Conservation (phyloP, 495 filamentous ascomycete genomes). For the Sabuloglossum arenarium region DNA sequence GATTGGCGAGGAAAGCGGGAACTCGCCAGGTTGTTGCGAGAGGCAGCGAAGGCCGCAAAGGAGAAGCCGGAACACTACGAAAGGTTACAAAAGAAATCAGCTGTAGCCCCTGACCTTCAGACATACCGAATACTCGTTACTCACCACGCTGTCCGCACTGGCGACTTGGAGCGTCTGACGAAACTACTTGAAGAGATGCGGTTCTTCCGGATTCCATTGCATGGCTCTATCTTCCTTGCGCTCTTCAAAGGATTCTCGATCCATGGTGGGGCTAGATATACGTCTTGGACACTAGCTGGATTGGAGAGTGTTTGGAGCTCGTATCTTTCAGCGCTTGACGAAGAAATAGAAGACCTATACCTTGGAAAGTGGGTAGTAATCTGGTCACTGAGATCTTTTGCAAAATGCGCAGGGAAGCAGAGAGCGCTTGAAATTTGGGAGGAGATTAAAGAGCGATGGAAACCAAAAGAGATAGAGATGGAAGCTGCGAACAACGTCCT, state of each 20-base stretch:
- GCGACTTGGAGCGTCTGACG: conserved; percentile 31
- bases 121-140: conserved; percentile 25
- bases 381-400: conserved; percentile 10
- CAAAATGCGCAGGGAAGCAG: conserved; percentile 9
- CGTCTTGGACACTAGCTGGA: conserved; percentile 39
- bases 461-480: conserved; percentile 8
- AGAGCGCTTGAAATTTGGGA: conserved; percentile 12
- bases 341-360: conserved; percentile 3
- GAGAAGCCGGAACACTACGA: conserved; percentile 16
- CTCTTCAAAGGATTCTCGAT: conserved; percentile 55
- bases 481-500: conserved; percentile 6
- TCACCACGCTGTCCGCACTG: conserved; percentile 19
- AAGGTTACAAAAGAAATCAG: conserved; percentile 20
- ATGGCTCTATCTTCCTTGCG: conserved; percentile 40
- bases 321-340: conserved; percentile 11
- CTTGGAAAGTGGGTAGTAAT: conserved; percentile 5
- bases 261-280: conserved; percentile 41
- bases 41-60: conserved; percentile 15
- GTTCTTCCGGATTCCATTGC: conserved; percentile 28
- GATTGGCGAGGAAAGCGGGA: conserved; percentile 15
- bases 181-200: conserved; percentile 46
- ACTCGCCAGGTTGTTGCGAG: conserved; percentile 21
- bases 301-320: conserved; percentile 25
- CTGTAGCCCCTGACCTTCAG: conserved; percentile 23
- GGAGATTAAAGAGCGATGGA: conserved; percentile 10